These are phyloP conservation scores for Aureobasidium sp. DNA, from an alignment of 2,329 filamentous ascomycete species.

Conservation along the genomic window DNA sequence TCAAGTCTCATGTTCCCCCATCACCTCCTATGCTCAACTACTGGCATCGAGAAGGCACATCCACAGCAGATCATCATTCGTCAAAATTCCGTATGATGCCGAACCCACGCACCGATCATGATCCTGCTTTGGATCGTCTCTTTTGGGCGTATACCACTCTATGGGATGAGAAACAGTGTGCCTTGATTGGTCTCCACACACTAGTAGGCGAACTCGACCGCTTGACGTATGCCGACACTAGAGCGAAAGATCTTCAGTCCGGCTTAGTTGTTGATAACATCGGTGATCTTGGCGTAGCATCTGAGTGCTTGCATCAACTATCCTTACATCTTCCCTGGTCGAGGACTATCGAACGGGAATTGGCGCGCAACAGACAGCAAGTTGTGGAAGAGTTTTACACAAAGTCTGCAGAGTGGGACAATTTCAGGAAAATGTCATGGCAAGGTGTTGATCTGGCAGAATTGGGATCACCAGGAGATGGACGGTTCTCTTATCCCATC, in stretches of 20 bases:
- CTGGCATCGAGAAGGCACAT: constrained; percentile 17
- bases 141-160: not conserved
- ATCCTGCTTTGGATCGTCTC: not conserved
- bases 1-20: constrained; percentile 32
- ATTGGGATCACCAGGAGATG: constrained; percentile 17
- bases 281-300: not conserved
- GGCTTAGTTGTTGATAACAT: not conserved
- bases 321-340: constrained; percentile 14
- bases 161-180: not conserved
- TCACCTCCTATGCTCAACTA: constrained; percentile 23
- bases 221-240: not conserved
- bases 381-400: constrained; percentile 1
- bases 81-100: not conserved
- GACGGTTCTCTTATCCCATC: constrained; percentile 40
- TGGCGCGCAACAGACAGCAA: not conserved
- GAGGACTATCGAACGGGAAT: not conserved
- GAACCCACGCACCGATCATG: not conserved
- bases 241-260: not conserved
- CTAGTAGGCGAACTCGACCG: not conserved
- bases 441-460: constrained; percentile 5
- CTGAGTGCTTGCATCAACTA: constrained; percentile 8
- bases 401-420: not conserved
- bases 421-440: constrained; percentile 14
- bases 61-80: not conserved
- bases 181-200: not conserved